Percentiles rank a stretch among this genome's conserved stretches.
These are phyloP conservation scores for Juglanconis juglandina DNA, from an alignment of 2,329 filamentous ascomycete genomes.

Conservation along the genomic window DNA sequence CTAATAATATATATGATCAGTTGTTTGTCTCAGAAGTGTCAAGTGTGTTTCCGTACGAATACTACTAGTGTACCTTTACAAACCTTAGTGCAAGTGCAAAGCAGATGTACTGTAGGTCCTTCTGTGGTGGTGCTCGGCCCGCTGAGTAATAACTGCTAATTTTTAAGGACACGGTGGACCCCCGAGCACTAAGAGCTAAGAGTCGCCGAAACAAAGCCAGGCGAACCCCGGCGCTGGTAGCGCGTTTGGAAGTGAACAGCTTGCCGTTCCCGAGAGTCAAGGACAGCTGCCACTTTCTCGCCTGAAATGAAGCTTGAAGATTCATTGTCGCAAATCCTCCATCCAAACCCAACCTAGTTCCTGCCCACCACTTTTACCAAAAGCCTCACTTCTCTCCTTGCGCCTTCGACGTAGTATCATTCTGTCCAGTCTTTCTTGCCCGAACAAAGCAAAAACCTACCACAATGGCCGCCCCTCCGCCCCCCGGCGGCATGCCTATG, in stretches of 20 bases:
- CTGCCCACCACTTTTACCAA: background rate
- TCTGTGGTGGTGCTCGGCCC: too few relatives aligned
- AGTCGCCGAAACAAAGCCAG: background rate
- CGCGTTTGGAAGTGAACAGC: slow-evolving; percentile 17
- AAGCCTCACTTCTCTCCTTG: background rate
- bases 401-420: background rate
- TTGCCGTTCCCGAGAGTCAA: slow-evolving; percentile 12
- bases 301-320: background rate
- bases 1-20: too few relatives aligned
- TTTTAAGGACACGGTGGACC: too few relatives aligned
- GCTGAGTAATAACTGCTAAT: too few relatives aligned
- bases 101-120: too few relatives aligned
- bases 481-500: slow-evolving; percentile 17
- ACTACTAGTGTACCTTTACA: too few relatives aligned
- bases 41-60: too few relatives aligned
- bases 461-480: slow-evolving; percentile 11
- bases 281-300: slow-evolving; percentile 12
- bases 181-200: background rate
- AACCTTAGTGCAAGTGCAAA: too few relatives aligned
- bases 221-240: slow-evolving; percentile 2
- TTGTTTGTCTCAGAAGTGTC: too few relatives aligned
- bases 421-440: too few relatives aligned
- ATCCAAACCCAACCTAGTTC: background rate
- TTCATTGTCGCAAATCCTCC: background rate
- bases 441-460: background rate